Base-by-base conservation (phyloP, 31 red algal genomes). In the Asparagopsis taxiformis region DNA sequence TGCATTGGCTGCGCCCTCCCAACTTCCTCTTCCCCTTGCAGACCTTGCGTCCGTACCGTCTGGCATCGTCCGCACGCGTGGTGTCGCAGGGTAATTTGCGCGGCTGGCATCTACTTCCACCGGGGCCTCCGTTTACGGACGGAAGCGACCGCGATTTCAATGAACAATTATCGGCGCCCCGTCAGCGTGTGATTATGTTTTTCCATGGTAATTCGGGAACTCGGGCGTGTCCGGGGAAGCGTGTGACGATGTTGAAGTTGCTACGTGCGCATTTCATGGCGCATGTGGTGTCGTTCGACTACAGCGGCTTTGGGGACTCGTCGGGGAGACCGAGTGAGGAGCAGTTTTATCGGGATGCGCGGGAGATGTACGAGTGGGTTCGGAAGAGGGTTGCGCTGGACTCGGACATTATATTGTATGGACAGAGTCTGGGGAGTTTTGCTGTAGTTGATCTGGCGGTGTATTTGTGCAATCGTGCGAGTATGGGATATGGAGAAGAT, bases 251-350 rank as follows among this genome's bases (percentile, higher is more conserved):
- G 57, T 24, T 84, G 2, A 37, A 49, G 21, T 37, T 84, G 9
- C 37, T 84, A 31, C 32, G 50, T 6, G 52, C 79, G 13, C 79
- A 84, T 15, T 46, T 81, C 5, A 35, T 51, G 35, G 77, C 77
- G 25, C 77, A 81, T 53, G 77, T 81, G 15, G 58, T 81, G 31
- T 70, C 77, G 50, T 81, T 81, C 51, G 77, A 81, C 33, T 81
- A 81, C 31, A 59, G 63, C 10, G 77, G 77, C 19, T 81, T 81
- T 19, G 77, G 77, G 15, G 77, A 81, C 63, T 68, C 62, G n/a
- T 23, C 49, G 5, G 77, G 77, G 1, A 46, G 50, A 4, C 77
- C 77, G 29, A 53, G 39, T 1, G 64, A 68, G 54, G 37, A 59
- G 7, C 51, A 50, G 13, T 59, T 81, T 1, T 50, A 65, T 1